Evolutionary conservation across 345 rosid genomes (phyloP).

Genomic region (Eutrema heterophyllum): DNA sequence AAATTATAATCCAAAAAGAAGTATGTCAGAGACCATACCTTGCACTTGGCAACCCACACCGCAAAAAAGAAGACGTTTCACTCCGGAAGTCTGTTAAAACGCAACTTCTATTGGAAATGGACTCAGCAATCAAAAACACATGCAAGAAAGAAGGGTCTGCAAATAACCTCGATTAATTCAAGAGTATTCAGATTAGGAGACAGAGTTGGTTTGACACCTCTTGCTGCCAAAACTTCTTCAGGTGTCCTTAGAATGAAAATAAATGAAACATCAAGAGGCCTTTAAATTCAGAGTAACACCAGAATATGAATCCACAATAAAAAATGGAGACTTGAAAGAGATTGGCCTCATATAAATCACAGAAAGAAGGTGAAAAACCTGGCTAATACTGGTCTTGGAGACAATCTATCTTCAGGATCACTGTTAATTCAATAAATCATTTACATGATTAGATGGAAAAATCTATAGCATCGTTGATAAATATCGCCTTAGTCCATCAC

Average conservation of each 20-base stretch:
- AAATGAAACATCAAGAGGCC: constrained; percentile 2
- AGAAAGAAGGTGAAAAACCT: constrained; percentile 40
- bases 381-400: constrained; percentile 89
- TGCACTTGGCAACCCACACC: constrained; percentile 99
- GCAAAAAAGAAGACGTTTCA: constrained; percentile 92
- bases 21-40: constrained; percentile 40
- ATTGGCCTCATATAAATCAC: constrained; percentile 12
- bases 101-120: background rate
- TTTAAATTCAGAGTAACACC: background rate
- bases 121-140: background rate
- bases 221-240: constrained; percentile 92
- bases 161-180: constrained; percentile 76
- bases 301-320: background rate
- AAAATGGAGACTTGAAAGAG: background rate
- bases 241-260: constrained; percentile 55
- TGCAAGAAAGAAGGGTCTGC: constrained; percentile 1
- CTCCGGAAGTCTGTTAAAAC: constrained; percentile 69
- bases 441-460: background rate
- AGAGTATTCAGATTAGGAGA: constrained; percentile 92
- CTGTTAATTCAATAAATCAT: constrained; percentile 33
- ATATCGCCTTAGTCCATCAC: background rate
- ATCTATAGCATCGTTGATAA: background rate
- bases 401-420: constrained; percentile 86
- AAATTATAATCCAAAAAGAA: background rate
- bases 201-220: constrained; percentile 91